Evolutionary conservation across 768 basidiomycete genomes (phyloP), one percentile per base, ranked within the genome.

Genomic region (Suillus plorans): DNA sequence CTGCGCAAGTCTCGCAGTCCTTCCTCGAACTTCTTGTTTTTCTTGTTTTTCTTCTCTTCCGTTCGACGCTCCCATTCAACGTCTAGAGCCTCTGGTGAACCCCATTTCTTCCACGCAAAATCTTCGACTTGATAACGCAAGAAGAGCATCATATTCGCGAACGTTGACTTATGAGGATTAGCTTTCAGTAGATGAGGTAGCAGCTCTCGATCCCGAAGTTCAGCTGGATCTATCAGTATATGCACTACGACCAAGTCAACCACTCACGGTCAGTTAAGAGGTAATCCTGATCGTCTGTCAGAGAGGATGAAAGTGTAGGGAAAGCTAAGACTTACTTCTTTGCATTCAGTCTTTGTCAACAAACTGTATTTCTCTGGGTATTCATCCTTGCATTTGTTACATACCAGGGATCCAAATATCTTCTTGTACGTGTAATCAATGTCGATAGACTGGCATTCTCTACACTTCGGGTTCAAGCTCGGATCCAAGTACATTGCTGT

Each of bases 71-170:
- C 89, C 76, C 89, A 99, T 73, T 98, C 97, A 7, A 83, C 84
- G 71, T 99, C 97, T 57, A 99, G 77, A 12, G 87, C 94, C 74
- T 97, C 95, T 10, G 93, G 84, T 1, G 94, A 92, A 0, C 95
- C 96, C 97, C 97, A 99, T 78, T 99, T 99, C 74, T 92, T 89
- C 91, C 90, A 97, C 5, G 97, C 97, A 77, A 96, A 98, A 53
- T 89, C 92, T 75, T 99, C 97, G 2, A 97, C 94, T 75, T 99
- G 97, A 72, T 81, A 90, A 41, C 97, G 88, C 5, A 98, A 82
- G 78, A 92, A 99, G 25, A 99, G 84, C 97, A 99, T 99, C 97
- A 99, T 99, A 81, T 99, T 99, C 42, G 92, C 92, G 73, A 92
- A 99, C 0, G 94, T 96, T 13, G 95, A 91, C 68, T 92, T 91